Evolutionary conservation across 2,329 filamentous ascomycete genomes (phyloP).

Genomic region (Ceratocystis colombiana): DNA sequence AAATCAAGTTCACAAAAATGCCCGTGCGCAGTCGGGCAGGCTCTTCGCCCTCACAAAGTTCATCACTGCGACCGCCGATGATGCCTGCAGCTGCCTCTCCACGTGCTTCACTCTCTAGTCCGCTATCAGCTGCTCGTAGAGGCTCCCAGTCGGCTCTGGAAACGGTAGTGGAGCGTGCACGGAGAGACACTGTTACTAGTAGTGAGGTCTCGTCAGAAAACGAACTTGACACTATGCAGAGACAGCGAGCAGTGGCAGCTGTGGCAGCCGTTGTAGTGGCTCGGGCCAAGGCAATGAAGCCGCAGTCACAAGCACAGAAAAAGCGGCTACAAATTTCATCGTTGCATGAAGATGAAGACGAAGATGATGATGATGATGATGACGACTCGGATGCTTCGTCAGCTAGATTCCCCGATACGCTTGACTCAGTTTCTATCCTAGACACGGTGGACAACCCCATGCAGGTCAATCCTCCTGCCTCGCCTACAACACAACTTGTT

Average conservation of each 20-base stretch:
- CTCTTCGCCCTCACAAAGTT: conserved; percentile 71
- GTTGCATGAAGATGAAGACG: conserved; percentile 48
- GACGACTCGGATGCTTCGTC: conserved; percentile 50
- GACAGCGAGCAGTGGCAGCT: conserved; percentile 51
- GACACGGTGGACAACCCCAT: conserved; percentile 52
- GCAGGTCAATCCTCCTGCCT: conserved; percentile 37
- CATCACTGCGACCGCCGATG: conserved; percentile 46
- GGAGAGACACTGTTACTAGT: conserved; percentile 68
- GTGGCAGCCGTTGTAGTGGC: conserved; percentile 41
- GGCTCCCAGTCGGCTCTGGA: conserved; percentile 64
- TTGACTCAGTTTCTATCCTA: conserved; percentile 62
- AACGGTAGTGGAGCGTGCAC: conserved; percentile 56
- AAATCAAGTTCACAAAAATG: conserved; percentile 96
- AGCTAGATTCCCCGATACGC: conserved; percentile 55
- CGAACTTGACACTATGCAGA: conserved; percentile 60
- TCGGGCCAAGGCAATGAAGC: conserved; percentile 32
- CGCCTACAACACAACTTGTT: conserved; percentile 48
- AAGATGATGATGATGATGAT: conserved; percentile 47
- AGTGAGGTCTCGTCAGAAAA: conserved; percentile 78
- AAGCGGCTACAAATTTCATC: conserved; percentile 45
- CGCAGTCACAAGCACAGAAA: conserved; percentile 29
- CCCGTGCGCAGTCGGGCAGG: conserved; percentile 75
- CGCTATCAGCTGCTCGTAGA: conserved; percentile 39
- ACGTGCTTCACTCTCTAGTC: conserved; percentile 28
- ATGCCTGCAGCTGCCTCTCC: conserved; percentile 40